Conservation (phyloP, 495 filamentous ascomycete genomes). For the Sphaerosporella brunnea region DNA sequence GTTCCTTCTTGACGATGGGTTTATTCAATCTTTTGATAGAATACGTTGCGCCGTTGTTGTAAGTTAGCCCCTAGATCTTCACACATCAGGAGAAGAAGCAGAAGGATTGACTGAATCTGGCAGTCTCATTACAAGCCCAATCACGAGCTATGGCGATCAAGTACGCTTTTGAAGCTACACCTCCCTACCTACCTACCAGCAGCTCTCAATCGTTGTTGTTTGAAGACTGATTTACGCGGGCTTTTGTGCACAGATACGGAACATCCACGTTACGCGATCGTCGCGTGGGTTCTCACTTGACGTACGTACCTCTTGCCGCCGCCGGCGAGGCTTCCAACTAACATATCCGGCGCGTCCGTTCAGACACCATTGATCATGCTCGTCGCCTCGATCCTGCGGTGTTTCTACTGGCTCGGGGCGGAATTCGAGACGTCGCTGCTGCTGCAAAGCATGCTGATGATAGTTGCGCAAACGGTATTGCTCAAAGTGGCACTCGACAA, state of each 20-base stretch:
- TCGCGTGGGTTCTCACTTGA: constrained; percentile 69
- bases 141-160: constrained; percentile 26
- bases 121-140: constrained; percentile 23
- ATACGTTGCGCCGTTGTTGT: constrained; percentile 21
- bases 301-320: constrained; percentile 14
- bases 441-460: constrained; percentile 67
- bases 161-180: constrained; percentile 4
- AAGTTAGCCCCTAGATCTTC: not conserved
- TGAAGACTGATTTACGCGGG: constrained; percentile 3
- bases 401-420: constrained; percentile 85
- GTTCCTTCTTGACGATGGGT: constrained; percentile 9
- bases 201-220: not conserved
- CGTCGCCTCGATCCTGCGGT: constrained; percentile 80
- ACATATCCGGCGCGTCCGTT: no score
- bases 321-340: not conserved
- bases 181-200: no score
- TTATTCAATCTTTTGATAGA: constrained; percentile 11
- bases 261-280: constrained; percentile 61
- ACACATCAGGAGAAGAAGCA: not conserved
- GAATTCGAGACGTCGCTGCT: constrained; percentile 65
- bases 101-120: not conserved
- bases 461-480: constrained; percentile 59
- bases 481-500: constrained; percentile 83
- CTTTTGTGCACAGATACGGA: constrained; percentile 54
- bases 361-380: constrained; percentile 98